Conservation (phyloP, 805 yeast genomes). For the Myxozyma vanderwaltii region DNA sequence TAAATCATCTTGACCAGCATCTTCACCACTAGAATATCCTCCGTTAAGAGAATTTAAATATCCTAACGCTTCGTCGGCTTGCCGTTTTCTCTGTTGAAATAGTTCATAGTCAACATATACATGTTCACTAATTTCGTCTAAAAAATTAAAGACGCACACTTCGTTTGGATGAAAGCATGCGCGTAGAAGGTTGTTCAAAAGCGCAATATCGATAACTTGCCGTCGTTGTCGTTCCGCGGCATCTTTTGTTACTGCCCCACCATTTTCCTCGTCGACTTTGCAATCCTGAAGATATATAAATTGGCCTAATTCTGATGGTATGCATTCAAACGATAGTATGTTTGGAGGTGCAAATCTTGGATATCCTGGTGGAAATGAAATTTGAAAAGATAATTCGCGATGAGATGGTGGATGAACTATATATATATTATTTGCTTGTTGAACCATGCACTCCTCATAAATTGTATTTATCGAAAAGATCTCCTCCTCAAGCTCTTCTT, state of each 20-base stretch:
- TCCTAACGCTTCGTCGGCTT: conserved; percentile 27
- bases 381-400: conserved; percentile 56
- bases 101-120: conserved; percentile 42
- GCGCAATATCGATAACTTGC: not conserved
- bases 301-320: conserved; percentile 1
- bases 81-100: conserved; percentile 29
- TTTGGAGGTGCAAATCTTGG: conserved; percentile 64
- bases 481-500: conserved; percentile 66
- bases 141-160: conserved; percentile 79
- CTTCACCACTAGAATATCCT: conserved; percentile 12
- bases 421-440: conserved; percentile 44
- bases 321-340: conserved; percentile 56
- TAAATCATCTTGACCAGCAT: conserved; percentile 19
- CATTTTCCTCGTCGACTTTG: not conserved
- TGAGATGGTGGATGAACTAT: conserved; percentile 45
- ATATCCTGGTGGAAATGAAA: conserved; percentile 71
- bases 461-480: conserved; percentile 83
- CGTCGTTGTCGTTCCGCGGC: not conserved
- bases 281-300: not conserved
- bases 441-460: conserved; percentile 62
- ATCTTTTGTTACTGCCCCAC: not conserved
- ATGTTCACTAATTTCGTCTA: conserved; percentile 52
- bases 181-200: conserved; percentile 50
- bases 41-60: not conserved
- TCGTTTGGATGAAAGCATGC: conserved; percentile 58